Conservation (phyloP, 129 eudicot genomes). For the Tagetes patula region DNA sequence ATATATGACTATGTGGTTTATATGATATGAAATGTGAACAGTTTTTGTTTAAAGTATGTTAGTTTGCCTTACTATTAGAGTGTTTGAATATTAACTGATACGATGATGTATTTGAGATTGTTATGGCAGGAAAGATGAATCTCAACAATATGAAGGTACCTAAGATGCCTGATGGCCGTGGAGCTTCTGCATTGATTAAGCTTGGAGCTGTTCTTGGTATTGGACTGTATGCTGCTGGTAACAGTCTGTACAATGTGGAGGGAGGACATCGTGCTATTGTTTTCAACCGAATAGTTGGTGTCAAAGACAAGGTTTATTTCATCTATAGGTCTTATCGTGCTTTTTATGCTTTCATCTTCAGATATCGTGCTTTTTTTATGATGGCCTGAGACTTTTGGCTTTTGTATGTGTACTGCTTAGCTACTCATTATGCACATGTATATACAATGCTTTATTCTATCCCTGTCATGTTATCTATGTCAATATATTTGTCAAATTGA, state of each 20-base stretch:
- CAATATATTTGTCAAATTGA: conserved; percentile 1
- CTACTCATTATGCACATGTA: background rate
- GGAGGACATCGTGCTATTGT: conserved; percentile 79
- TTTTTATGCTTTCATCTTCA: background rate
- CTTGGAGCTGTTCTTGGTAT: conserved; percentile 51
- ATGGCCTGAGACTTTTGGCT: too few relatives aligned
- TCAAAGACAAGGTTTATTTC: conserved; percentile 56
- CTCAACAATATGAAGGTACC: conserved; percentile 58
- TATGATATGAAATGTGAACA: background rate
- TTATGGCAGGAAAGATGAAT: conserved; percentile 43
- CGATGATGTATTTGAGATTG: background rate
- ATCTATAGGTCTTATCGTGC: background rate
- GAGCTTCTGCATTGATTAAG: conserved; percentile 61
- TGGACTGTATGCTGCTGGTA: conserved; percentile 54
- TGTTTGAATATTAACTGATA: background rate
- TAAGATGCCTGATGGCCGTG: conserved; percentile 54
- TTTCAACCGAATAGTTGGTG: conserved; percentile 62
- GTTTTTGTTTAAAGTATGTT: too few relatives aligned
- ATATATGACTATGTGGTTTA: conserved; percentile 7
- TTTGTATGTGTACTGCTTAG: too few relatives aligned
- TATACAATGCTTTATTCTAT: background rate
- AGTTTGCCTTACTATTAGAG: background rate
- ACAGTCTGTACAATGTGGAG: conserved; percentile 68
- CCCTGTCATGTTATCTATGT: background rate
- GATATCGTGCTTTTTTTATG: too few relatives aligned